Conservation (phyloP, 2,329 filamentous ascomycete species). For the Colletotrichum destructivum region DNA sequence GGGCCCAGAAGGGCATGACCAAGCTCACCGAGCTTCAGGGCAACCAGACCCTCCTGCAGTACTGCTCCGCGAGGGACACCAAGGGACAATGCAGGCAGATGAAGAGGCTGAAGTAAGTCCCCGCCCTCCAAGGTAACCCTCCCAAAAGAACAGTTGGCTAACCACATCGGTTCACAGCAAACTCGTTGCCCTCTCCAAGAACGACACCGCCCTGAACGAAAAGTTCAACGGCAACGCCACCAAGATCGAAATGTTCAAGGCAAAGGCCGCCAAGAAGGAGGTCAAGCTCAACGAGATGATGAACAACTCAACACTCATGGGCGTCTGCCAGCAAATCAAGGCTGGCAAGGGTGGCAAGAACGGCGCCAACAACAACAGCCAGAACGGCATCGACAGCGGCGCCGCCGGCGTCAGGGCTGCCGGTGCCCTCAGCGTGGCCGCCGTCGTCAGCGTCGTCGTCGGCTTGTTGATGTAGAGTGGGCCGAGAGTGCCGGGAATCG, state of each 20-base stretch:
- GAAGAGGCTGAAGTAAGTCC: conserved; percentile 28
- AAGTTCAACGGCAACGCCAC: conserved; percentile 55
- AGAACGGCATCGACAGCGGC: conserved; percentile 37
- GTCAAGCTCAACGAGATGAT: conserved; percentile 45
- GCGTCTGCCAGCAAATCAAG: conserved; percentile 42
- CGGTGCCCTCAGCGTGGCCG: conserved; percentile 34
- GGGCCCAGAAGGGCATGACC: conserved; percentile 42
- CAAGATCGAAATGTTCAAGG: conserved; percentile 53
- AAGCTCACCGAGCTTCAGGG: conserved; percentile 36
- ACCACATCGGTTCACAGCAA: conserved; percentile 23
- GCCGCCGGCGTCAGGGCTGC: conserved; percentile 29
- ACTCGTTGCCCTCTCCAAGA: conserved; percentile 35
- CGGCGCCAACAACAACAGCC: conserved; percentile 24
- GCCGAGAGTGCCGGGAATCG: too few species aligned
- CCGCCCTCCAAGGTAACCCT: neutral
- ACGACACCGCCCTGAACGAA: conserved; percentile 46
- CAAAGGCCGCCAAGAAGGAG: conserved; percentile 44
- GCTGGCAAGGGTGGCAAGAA: conserved; percentile 24
- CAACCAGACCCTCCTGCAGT: conserved; percentile 35
- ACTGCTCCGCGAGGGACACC: conserved; percentile 31
- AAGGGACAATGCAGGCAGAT: conserved; percentile 38
- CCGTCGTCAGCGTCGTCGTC: conserved; percentile 30
- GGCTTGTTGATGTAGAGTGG: conserved; percentile 36
- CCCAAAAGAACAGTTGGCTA: neutral
- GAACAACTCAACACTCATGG: conserved; percentile 53